phyloP scores from a whole-genome alignment of 345 rosid species.

The Triadica sebifera region DNA sequence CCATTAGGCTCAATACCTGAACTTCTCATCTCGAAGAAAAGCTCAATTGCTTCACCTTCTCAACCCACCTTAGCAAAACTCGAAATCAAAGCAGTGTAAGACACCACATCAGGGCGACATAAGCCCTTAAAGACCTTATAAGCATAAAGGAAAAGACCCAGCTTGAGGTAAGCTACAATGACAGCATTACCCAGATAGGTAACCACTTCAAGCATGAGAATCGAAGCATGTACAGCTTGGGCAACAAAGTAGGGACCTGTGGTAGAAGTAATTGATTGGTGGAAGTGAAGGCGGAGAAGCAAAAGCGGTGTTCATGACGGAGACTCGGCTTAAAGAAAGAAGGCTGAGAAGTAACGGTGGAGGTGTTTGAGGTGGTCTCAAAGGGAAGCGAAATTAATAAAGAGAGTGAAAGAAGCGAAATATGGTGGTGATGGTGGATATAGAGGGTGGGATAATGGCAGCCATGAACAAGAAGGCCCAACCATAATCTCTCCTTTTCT shows the following conservation, averaged over 20 bases:
- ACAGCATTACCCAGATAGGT: conserved; percentile 49
- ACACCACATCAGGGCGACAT: conserved; percentile 57
- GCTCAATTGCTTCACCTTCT: conserved; percentile 46
- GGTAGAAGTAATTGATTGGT: neutral
- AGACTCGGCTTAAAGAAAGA: conserved; percentile 16
- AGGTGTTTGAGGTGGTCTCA: conserved; percentile 11
- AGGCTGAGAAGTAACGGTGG: conserved; percentile 10
- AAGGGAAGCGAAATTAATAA: conserved; percentile 15
- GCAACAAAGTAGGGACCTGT: conserved; percentile 11
- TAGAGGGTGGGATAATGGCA: conserved; percentile 37
- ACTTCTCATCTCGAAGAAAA: conserved; percentile 58
- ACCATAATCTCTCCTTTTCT: conserved; percentile 8
- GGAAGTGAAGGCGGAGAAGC: conserved; percentile 20
- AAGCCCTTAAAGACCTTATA: conserved; percentile 45
- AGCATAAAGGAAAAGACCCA: conserved; percentile 53
- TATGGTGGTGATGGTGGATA: conserved; percentile 6
- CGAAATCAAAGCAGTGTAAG: conserved; percentile 64
- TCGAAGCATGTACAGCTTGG: conserved; percentile 58
- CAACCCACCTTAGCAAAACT: conserved; percentile 53
- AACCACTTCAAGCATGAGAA: conserved; percentile 49
- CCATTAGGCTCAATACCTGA: conserved; percentile 50
- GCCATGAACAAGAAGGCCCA: conserved; percentile 39
- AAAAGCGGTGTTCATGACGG: conserved; percentile 17
- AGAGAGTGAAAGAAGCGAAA: conserved; percentile 26
- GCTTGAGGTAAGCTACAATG: conserved; percentile 58